Base-by-base conservation (phyloP, 2,329 filamentous ascomycete genomes). In the Fusarium caatingaense region DNA sequence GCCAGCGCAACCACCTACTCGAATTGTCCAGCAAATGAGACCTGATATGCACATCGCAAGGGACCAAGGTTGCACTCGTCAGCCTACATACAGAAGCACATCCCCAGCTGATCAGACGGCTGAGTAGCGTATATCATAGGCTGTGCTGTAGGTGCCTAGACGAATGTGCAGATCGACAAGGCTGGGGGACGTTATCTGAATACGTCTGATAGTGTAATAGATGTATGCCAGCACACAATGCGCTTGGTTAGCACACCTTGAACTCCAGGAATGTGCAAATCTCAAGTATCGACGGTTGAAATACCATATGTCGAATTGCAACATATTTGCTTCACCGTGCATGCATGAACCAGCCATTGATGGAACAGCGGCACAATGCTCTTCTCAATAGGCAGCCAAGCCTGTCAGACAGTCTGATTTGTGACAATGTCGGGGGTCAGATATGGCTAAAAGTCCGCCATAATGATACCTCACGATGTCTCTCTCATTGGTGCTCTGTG, bases 31-130 rank as follows among this genome's bases (percentile, higher is more conserved):
- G 46, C 51, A 71, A 60, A 63, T 57, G 37, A 56, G 64, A 40
- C 55, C 28, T 30, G 28, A 30, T 30, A 30, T 30, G 12, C 28
- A 54, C 27, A 20, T 51, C 37, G 25, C 28, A 61, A 56, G 41
- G 60, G 59, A 28, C 23, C 46, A 51, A 56, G 49, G 59, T 68
- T 69, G 66, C 68, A 65, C 49, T 64, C 44, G 68, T 74, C 71
- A 74, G 71, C 72, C 62, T 62, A 60, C 68, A 64, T 64, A 60
- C 47, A 57, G 46, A 42, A 59, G 32, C 55, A 66, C 67, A 64
- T 63, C 65, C 47, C 49, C 71, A 69, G 61, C 68, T 74, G 71
- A 74, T 64, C 60, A 44, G 46, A 57, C 32, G 48, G 40, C 46
- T 59, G 50, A 62, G 42, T 32, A 51, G 60, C 48, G 21, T 49